These are phyloP conservation scores for Coleophoma cylindrospora DNA, from an alignment of 2,329 filamentous ascomycete species.

Conservation along the genomic window DNA sequence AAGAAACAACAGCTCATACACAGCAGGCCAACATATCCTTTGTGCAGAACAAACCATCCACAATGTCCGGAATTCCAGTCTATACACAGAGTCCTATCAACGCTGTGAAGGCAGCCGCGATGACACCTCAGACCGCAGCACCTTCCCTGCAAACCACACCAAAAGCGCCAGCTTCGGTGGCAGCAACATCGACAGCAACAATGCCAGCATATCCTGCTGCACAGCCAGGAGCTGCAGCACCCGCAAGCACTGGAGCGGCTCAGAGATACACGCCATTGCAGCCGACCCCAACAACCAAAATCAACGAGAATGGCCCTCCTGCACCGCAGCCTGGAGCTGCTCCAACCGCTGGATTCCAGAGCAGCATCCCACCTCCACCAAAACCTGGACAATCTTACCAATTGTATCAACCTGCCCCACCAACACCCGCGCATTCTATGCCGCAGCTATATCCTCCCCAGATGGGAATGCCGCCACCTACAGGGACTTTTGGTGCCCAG, in stretches of 20 bases:
- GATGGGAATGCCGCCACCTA: constrained; percentile 46
- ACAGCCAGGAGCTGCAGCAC: constrained; percentile 44
- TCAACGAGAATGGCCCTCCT: constrained; percentile 36
- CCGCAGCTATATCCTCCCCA: constrained; percentile 37
- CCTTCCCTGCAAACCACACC: constrained; percentile 14
- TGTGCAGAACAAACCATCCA: constrained; percentile 8
- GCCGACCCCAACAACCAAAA: constrained; percentile 37
- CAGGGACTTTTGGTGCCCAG: constrained; percentile 31
- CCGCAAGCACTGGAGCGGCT: constrained; percentile 29
- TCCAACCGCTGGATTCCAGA: constrained; percentile 34
- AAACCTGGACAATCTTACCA: constrained; percentile 41
- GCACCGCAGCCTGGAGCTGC: constrained; percentile 53
- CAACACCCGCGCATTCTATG: constrained; percentile 25
- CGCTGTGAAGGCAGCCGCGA: constrained; percentile 45
- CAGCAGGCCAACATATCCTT: too few relatives aligned
- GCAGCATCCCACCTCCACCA: constrained; percentile 43
- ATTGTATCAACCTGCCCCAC: constrained; percentile 24
- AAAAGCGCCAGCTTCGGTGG: constrained; percentile 10
- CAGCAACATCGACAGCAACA: constrained; percentile 24
- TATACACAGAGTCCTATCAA: constrained; percentile 56
- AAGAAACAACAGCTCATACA: too few relatives aligned
- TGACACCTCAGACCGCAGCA: constrained; percentile 39
- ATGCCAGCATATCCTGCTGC: constrained; percentile 32
- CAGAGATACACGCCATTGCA: constrained; percentile 30
- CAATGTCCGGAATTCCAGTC: constrained; percentile 58